phyloP scores from a whole-genome alignment of 2,329 filamentous ascomycete species.

The Macrophomina pseudophaseolina region DNA sequence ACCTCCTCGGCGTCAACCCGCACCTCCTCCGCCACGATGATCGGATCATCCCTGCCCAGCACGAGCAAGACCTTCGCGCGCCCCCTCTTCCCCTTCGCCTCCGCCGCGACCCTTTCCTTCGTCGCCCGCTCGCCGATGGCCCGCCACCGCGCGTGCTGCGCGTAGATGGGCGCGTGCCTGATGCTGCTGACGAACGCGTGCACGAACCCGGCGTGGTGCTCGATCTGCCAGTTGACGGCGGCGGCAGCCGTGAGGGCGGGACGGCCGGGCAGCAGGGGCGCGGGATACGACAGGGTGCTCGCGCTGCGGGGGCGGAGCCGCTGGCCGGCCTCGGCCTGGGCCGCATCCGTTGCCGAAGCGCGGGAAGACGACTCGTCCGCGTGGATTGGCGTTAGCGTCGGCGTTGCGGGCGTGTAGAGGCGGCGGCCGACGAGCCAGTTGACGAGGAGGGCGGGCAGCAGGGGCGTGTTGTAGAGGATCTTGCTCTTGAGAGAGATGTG shows the following conservation, averaged over 20 bases:
- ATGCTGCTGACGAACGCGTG: slow-evolving; percentile 74
- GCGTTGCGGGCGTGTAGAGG: slow-evolving; percentile 3
- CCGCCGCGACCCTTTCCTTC: slow-evolving; percentile 43
- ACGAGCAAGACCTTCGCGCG: slow-evolving; percentile 64
- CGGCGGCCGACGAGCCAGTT: slow-evolving; percentile 54
- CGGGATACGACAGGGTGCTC: not conserved
- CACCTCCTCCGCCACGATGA: slow-evolving; percentile 70
- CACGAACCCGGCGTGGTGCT: slow-evolving; percentile 70
- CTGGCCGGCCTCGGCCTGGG: slow-evolving; percentile 14
- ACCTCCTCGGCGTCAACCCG: slow-evolving; percentile 63
- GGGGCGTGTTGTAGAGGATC: slow-evolving; percentile 65
- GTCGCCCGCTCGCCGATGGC: slow-evolving; percentile 59
- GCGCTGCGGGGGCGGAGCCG: not conserved
- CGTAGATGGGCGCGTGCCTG: slow-evolving; percentile 70
- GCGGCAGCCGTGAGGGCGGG: slow-evolving; percentile 63
- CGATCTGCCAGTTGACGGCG: slow-evolving; percentile 73
- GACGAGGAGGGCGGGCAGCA: slow-evolving; percentile 62
- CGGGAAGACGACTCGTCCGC: not conserved
- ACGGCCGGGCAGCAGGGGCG: slow-evolving; percentile 56
- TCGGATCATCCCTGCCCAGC: slow-evolving; percentile 68
- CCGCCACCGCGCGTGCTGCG: slow-evolving; percentile 66
- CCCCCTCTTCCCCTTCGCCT: slow-evolving; percentile 41
- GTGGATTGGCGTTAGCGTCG: not conserved
- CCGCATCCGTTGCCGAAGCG: not conserved
- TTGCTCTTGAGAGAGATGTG: slow-evolving; percentile 67